These are phyloP conservation scores for Hypoxylon sp. DNA, from an alignment of 2,329 filamentous ascomycete species.

Conservation along the genomic window DNA sequence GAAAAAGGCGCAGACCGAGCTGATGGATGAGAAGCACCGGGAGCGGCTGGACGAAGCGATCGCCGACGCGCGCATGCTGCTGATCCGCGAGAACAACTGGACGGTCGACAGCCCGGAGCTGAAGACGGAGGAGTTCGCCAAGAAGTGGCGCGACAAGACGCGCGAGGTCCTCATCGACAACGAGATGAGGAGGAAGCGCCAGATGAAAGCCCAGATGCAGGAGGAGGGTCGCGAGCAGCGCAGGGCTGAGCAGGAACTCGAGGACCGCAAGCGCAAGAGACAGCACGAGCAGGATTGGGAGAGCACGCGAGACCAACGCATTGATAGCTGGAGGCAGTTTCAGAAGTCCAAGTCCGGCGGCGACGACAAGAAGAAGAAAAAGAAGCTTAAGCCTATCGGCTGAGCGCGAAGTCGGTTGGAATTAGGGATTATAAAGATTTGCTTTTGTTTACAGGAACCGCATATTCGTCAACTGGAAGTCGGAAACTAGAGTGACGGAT, in stretches of 20 bases:
- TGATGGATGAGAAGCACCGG: conserved; percentile 95
- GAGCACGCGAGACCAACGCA: conserved; percentile 88
- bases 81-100: conserved; percentile 95
- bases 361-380: conserved; percentile 74
- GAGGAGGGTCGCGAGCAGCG: conserved; percentile 93
- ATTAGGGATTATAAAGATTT: not conserved
- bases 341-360: conserved; percentile 78
- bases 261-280: conserved; percentile 85
- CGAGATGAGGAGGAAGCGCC: conserved; percentile 85
- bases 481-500: conserved; percentile 25
- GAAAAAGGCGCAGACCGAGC: conserved; percentile 91
- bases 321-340: conserved; percentile 94
- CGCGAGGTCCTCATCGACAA: conserved; percentile 93
- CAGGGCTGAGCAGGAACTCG: conserved; percentile 87
- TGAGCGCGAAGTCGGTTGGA: conserved; percentile 53
- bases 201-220: conserved; percentile 94
- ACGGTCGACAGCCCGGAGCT: conserved; percentile 90
- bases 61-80: conserved; percentile 92
- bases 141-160: conserved; percentile 91
- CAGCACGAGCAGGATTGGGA: conserved; percentile 98
- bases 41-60: conserved; percentile 92
- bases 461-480: conserved; percentile 16
- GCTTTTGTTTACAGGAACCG: conserved; percentile 15
- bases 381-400: conserved; percentile 77
- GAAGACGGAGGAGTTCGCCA: conserved; percentile 85